Evolutionary conservation across 2,329 filamentous ascomycete genomes (phyloP), one percentile per base, ranked within the genome.

Genomic region (Xylariaceae sp.): DNA sequence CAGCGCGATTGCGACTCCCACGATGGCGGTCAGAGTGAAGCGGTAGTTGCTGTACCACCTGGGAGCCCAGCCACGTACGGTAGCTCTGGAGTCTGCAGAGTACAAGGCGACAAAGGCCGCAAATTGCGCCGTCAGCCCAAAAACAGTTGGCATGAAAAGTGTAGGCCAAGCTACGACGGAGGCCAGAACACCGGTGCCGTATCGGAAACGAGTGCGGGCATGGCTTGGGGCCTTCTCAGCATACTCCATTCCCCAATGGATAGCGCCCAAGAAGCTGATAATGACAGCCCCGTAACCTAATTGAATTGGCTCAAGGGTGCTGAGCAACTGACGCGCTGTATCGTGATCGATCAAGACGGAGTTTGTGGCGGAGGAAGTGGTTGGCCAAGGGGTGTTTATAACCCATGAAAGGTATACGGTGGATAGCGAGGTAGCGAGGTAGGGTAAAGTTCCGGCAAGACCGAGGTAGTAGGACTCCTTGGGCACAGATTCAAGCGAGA

Each of bases 201-300:
- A 96, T 48, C 90, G 85, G 54, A 80, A 81, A 54, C 85, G 87
- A 39, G 87, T 85, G 43, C 86, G 83, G 47, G 76, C 54, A 0
- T 35, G 54, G 55, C 58, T 78, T 65, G 64, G 83, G 68, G 63
- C 74, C 83, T 67, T 84, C 70, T 77, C 76, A 38, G 86, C 86
- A 63, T 84, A 94, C 66, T 95, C 89, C 15, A 95, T 74, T 42
- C 90, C 90, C 91, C 79, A 96, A 66, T 96, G 91, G 56, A 95
- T 83, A 26, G 90, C 90, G 34, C 91, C 91, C 2, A 96, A 78
- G 73, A 95, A 96, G 19, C 89, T 95, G 55, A 95, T 86, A 56
- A 95, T 93, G 43, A 94, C 81, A 36, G 90, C 91, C 41, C 91
- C 90, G 56, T 94, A 95, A 44, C 89, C 90, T 41, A 96, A 77